phyloP scores from a whole-genome alignment of 2,329 filamentous ascomycete genomes.

The Rhynchosporium graminicola region DNA sequence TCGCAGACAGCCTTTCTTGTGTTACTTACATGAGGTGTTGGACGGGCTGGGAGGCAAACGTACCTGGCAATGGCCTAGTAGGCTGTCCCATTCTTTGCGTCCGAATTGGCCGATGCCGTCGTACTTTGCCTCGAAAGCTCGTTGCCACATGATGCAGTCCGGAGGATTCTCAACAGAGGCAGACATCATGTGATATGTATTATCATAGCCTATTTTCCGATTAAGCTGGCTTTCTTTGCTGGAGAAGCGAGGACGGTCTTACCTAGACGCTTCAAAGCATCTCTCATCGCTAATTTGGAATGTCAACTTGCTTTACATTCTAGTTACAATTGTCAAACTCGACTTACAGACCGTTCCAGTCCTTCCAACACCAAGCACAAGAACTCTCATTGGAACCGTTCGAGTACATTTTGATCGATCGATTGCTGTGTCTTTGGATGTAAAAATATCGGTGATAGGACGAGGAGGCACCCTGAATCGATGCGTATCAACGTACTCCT shows the following conservation, averaged over 20 bases:
- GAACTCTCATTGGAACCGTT: conserved; percentile 70
- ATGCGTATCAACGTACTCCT: background rate
- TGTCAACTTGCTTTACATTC: background rate
- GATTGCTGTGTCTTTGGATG: conserved; percentile 62
- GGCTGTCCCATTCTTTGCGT: conserved; percentile 68
- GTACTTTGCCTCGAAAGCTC: conserved; percentile 64
- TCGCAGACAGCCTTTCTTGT: conserved; percentile 56
- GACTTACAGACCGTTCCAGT: conserved; percentile 70
- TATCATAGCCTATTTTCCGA: conserved; percentile 48
- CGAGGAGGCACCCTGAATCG: conserved; percentile 33
- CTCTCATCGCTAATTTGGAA: conserved; percentile 54
- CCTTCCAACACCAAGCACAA: conserved; percentile 68
- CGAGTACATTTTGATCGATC: conserved; percentile 66
- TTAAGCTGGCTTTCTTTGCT: background rate
- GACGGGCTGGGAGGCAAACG: too few species aligned
- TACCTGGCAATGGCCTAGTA: conserved; percentile 64
- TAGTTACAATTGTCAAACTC: conserved; percentile 30
- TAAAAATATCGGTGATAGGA: conserved; percentile 62
- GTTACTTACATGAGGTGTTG: background rate
- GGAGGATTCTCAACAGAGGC: conserved; percentile 68
- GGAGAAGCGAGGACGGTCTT: conserved; percentile 46
- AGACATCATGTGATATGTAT: conserved; percentile 75
- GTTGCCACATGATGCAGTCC: conserved; percentile 69
- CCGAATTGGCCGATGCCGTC: conserved; percentile 60
- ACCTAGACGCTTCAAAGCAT: conserved; percentile 65